These are phyloP conservation scores for Leccinum incarnatum DNA, from an alignment of 768 basidiomycete species.

Conservation along the genomic window DNA sequence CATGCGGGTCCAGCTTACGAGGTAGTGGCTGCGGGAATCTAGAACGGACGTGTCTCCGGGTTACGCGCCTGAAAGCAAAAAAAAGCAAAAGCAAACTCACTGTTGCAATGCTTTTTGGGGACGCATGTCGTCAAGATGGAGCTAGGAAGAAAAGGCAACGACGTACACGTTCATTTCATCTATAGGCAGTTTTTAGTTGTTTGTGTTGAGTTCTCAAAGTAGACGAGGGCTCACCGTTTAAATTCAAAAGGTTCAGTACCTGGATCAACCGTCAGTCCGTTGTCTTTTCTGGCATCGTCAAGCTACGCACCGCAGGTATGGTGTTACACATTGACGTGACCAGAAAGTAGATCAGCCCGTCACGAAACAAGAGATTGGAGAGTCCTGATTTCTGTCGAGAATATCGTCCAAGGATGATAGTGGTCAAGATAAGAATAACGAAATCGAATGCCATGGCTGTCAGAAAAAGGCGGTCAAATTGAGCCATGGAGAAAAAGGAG, in stretches of 20 bases:
- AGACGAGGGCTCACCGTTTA: constrained; percentile 21
- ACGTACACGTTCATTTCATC: constrained; percentile 30
- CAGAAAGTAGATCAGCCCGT: constrained; percentile 69
- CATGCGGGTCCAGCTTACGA: constrained; percentile 42
- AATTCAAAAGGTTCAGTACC: constrained; percentile 26
- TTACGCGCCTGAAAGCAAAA: neutral
- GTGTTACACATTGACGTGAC: constrained; percentile 64
- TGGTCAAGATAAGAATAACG: constrained; percentile 54
- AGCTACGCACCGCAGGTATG: constrained; percentile 56
- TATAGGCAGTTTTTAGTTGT: constrained; percentile 2
- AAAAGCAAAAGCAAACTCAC: constrained; percentile 8
- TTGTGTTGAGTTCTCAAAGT: neutral
- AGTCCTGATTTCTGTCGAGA: constrained; percentile 50
- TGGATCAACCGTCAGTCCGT: constrained; percentile 2
- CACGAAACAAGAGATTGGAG: constrained; percentile 71
- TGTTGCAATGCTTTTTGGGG: constrained; percentile 21
- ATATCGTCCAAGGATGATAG: constrained; percentile 46
- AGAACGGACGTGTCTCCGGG: neutral
- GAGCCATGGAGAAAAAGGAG: neutral
- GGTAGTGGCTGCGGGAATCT: constrained; percentile 65
- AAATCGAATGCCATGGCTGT: constrained; percentile 71
- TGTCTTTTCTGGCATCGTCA: neutral
- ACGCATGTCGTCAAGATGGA: constrained; percentile 1
- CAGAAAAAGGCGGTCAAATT: neutral
- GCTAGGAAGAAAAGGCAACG: neutral